Percentiles rank a stretch among this genome's conserved stretches.
Evolutionary conservation across 73 alveolate genomes (phyloP).

Genomic region (Paramecium sonneborni): DNA sequence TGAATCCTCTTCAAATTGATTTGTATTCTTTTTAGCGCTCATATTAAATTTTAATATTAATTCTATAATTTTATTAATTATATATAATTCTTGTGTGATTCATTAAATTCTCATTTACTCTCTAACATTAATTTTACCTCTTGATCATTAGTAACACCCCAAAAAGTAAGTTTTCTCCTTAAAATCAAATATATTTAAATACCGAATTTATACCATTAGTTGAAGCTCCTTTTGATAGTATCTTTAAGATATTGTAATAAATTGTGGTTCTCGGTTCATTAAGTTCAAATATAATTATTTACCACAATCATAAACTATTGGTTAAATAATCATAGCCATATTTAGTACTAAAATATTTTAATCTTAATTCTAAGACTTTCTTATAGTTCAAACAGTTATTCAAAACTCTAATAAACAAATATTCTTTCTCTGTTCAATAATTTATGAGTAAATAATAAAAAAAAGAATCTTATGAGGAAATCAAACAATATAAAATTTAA

Average conservation of each 20-base stretch:
- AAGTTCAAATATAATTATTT: not conserved
- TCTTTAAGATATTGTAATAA: slow-evolving; percentile 50
- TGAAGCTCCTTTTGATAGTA: slow-evolving; percentile 15
- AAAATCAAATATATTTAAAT: not conserved
- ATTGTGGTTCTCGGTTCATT: slow-evolving; percentile 43
- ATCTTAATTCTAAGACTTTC: not conserved
- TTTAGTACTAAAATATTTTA: not conserved
- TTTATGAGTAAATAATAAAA: not conserved
- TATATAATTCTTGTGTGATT: not conserved
- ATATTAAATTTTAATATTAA: not conserved
- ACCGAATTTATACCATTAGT: not conserved
- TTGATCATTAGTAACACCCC: not conserved
- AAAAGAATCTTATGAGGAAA: not conserved
- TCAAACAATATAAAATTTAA: not conserved
- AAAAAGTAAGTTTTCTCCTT: not conserved
- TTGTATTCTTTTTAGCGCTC: slow-evolving; percentile 6
- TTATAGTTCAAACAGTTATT: not conserved
- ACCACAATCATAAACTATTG: not conserved
- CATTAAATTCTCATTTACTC: not conserved
- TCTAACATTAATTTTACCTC: not conserved
- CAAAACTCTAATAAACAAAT: not conserved
- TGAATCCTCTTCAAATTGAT: slow-evolving; percentile 15
- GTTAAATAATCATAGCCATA: not conserved
- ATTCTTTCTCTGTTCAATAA: not conserved
- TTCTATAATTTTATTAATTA: not conserved